phyloP scores from a whole-genome alignment of 2,329 filamentous ascomycete species.

The Berkeleyomyces basicola region DNA sequence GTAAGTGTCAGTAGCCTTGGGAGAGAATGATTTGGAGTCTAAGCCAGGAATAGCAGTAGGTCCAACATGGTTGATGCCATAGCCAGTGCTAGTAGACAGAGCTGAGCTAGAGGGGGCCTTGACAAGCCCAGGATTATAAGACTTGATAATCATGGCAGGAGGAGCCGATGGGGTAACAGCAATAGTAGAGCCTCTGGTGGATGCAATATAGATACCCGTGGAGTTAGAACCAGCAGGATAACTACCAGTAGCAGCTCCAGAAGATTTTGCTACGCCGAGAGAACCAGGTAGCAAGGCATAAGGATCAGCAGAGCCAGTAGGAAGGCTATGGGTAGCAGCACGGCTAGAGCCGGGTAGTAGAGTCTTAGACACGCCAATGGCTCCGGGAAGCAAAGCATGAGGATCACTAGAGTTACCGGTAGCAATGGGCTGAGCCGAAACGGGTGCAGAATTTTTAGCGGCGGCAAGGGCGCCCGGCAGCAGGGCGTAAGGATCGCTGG shows the following conservation, averaged over 20 bases:
- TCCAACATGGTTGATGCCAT: background rate
- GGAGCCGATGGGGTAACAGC: background rate
- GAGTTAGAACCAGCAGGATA: background rate
- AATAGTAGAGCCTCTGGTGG: background rate
- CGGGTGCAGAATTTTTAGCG: background rate
- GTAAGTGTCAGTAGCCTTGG: slow-evolving; percentile 1
- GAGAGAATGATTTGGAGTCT: background rate
- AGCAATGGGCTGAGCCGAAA: background rate
- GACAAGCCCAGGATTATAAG: background rate
- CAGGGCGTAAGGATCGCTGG: background rate
- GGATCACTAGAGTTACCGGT: background rate
- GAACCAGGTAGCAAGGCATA: background rate
- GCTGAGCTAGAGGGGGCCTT: background rate
- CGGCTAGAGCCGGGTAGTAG: background rate
- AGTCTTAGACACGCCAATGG: background rate
- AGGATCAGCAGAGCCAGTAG: background rate
- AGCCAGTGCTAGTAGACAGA: background rate
- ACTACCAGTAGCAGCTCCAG: background rate
- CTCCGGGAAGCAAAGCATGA: background rate
- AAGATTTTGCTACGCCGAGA: background rate
- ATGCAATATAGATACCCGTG: background rate
- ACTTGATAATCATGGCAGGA: background rate
- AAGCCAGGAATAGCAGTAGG: background rate
- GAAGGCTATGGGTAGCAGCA: background rate
- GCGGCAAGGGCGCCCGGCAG: background rate